Conservation (phyloP, 805 yeast species). For the Metschnikowia baotianmanensis region DNA sequence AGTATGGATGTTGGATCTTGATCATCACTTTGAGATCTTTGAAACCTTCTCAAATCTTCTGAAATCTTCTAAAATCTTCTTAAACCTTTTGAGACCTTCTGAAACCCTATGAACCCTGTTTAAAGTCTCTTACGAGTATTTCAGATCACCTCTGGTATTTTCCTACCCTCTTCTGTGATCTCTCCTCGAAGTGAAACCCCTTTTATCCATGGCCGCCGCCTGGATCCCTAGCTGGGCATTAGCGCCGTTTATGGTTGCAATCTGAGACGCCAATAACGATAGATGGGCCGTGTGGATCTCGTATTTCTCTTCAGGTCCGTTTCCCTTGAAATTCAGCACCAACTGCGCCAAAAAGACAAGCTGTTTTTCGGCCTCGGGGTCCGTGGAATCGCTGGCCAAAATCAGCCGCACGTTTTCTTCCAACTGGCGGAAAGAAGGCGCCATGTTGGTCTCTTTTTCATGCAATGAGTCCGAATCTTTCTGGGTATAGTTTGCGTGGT, state of each 20-base stretch:
- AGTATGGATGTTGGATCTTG: too few species aligned
- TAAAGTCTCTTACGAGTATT: too few species aligned
- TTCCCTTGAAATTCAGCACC: slow-evolving; percentile 17
- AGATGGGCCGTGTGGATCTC: slow-evolving; percentile 28
- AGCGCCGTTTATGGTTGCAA: slow-evolving; percentile 18
- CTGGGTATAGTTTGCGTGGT: slow-evolving; percentile 26
- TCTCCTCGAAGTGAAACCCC: background rate
- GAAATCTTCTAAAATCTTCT: too few species aligned
- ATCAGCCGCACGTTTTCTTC: slow-evolving; percentile 23
- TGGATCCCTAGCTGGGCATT: slow-evolving; percentile 12
- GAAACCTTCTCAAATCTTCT: too few species aligned
- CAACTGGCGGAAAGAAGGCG: slow-evolving; percentile 23
- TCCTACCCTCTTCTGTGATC: too few species aligned
- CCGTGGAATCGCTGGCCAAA: slow-evolving; percentile 12
- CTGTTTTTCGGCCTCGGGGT: slow-evolving; percentile 10
- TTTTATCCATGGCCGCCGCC: slow-evolving; percentile 8
- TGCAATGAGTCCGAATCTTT: slow-evolving; percentile 10
- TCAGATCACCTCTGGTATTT: too few species aligned
- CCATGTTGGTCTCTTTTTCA: slow-evolving; percentile 14
- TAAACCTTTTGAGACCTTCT: too few species aligned
- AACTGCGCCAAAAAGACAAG: slow-evolving; percentile 30
- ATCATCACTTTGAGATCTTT: too few species aligned
- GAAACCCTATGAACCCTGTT: too few species aligned
- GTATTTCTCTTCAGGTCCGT: slow-evolving; percentile 6
- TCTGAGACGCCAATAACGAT: slow-evolving; percentile 31